Conservation (phyloP, 192 early-diverging fungal genomes). For the Podila epigama region DNA sequence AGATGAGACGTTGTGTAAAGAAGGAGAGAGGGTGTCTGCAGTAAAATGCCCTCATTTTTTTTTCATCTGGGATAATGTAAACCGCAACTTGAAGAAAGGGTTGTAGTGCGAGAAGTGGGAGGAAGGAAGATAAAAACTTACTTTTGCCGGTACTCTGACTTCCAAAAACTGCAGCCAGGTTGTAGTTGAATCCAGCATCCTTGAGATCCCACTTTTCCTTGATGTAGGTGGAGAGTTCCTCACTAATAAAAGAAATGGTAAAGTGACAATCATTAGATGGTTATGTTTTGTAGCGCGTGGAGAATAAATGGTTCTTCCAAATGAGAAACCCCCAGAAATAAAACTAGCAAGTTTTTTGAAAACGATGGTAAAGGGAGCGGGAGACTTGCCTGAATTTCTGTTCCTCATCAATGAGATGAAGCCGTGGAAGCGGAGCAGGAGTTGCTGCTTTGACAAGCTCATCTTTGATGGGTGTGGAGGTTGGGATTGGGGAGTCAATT, state of each 20-base stretch:
- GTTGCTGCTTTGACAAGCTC: no score
- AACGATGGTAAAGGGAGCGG: not conserved
- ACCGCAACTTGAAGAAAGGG: no score
- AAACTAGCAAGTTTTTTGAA: not conserved
- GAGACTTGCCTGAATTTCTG: slow-evolving; percentile 79
- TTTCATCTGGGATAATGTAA: not conserved
- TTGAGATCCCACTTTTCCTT: slow-evolving; percentile 79
- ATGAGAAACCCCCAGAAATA: not conserved
- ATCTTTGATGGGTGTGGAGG: not conserved
- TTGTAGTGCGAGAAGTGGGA: not conserved
- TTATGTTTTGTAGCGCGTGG: no score
- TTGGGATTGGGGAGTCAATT: slow-evolving; percentile 16
- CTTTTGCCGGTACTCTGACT: slow-evolving; percentile 99
- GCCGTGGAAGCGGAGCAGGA: slow-evolving; percentile 37
- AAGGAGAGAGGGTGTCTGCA: not conserved
- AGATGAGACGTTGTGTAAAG: not conserved
- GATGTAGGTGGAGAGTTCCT: slow-evolving; percentile 79
- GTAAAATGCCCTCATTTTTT: not conserved
- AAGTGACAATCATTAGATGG: no score
- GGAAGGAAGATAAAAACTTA: slow-evolving; percentile 40
- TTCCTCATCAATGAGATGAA: slow-evolving; percentile 82
- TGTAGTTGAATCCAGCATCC: slow-evolving; percentile 93
- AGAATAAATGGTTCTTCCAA: not conserved
- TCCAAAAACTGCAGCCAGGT: slow-evolving; percentile 97
- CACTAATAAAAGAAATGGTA: slow-evolving; percentile 47